These are phyloP conservation scores for Metschnikowia hibisci DNA, from an alignment of 805 yeast genomes.

Conservation along the genomic window DNA sequence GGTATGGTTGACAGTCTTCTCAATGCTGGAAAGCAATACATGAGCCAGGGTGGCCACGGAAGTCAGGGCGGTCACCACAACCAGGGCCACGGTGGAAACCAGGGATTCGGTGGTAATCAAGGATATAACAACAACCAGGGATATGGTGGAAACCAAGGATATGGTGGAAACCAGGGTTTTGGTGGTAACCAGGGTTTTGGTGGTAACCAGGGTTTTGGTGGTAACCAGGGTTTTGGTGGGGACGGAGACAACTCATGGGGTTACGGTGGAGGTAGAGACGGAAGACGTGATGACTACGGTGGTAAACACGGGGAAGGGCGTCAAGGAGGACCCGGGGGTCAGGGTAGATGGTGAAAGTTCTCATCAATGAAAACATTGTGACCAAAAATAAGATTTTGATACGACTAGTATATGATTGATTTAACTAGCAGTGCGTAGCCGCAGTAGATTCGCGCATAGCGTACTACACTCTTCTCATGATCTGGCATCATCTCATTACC, in stretches of 20 bases:
- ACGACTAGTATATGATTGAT: not conserved
- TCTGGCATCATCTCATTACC: not conserved
- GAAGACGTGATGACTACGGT: conserved; percentile 3
- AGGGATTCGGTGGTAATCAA: conserved; percentile 7
- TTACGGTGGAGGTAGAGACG: conserved; percentile 8
- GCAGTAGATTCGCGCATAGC: not conserved
- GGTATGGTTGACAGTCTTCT: conserved; percentile 1
- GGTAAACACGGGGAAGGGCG: conserved; percentile 6
- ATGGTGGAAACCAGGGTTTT: not conserved
- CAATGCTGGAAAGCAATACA: conserved; percentile 3
- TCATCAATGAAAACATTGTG: too few species aligned
- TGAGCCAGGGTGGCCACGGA: not conserved
- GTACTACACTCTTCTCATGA: not conserved
- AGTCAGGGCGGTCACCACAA: not conserved
- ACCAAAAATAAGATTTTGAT: not conserved
- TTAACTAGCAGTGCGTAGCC: too few species aligned
- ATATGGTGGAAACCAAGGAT: conserved; percentile 4
- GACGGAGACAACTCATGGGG: too few species aligned
- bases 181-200: conserved; percentile 2
- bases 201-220: conserved; percentile 10
- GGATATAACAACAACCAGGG: conserved; percentile 6
- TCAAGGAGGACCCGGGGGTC: conserved; percentile 9
- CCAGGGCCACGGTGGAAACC: conserved; percentile 2
- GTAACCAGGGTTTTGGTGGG: conserved; percentile 5
- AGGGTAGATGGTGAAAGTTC: conserved; percentile 10